phyloP scores from a whole-genome alignment of 805 yeast genomes.

The Yarrowia sp. region DNA sequence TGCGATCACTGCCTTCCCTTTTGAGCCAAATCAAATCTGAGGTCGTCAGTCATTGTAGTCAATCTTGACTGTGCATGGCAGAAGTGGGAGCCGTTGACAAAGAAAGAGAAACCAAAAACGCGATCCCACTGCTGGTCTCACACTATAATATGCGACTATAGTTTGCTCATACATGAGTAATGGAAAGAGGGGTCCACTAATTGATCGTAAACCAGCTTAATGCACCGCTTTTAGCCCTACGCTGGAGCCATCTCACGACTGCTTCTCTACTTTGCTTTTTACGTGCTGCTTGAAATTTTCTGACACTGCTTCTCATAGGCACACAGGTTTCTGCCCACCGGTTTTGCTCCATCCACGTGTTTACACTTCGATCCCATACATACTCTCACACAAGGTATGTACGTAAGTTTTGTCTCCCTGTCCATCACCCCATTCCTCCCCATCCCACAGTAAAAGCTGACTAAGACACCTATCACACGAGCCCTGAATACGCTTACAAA shows the following conservation, averaged over 20 bases:
- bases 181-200: not conserved
- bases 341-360: constrained; percentile 16
- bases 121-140: not conserved
- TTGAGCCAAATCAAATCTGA: constrained; percentile 5
- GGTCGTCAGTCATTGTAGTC: constrained; percentile 2
- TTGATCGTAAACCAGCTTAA: too few relatives aligned
- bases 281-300: not conserved
- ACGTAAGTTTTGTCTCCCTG: too few relatives aligned
- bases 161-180: constrained; percentile 2
- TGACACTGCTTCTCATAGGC: not conserved
- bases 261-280: not conserved
- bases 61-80: constrained; percentile 7
- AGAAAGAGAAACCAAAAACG: not conserved
- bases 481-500: not conserved
- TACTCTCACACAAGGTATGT: too few relatives aligned
- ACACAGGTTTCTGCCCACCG: not conserved
- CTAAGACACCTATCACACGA: not conserved
- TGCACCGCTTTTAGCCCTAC: too few relatives aligned
- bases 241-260: too few relatives aligned
- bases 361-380: not conserved
- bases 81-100: not conserved
- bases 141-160: not conserved
- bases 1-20: not conserved
- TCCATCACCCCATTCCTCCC: too few relatives aligned
- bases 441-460: too few relatives aligned